Evolutionary conservation across 2,329 filamentous ascomycete species (phyloP).

Genomic region (Sarocladium strictum): DNA sequence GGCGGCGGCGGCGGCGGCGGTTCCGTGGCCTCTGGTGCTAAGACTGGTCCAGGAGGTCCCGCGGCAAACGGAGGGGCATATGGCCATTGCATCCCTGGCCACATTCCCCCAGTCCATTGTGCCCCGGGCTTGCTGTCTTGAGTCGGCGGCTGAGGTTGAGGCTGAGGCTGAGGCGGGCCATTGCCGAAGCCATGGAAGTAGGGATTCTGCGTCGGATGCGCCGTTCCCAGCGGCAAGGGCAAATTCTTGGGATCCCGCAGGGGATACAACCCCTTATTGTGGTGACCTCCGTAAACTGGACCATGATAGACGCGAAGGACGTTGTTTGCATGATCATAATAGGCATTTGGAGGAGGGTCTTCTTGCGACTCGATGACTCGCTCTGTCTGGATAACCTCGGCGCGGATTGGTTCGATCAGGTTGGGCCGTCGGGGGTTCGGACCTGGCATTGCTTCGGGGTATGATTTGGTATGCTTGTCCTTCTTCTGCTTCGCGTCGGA

Average conservation of each 20-base stretch:
- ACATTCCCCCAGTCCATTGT: neutral
- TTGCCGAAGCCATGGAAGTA: constrained; percentile 34
- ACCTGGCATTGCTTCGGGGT: constrained; percentile 21
- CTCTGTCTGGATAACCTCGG: constrained; percentile 48
- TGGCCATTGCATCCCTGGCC: constrained; percentile 3
- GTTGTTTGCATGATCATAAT: constrained; percentile 46
- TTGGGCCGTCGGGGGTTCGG: constrained; percentile 33
- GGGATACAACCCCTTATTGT: constrained; percentile 39
- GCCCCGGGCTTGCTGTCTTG: constrained; percentile 15
- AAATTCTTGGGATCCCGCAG: constrained; percentile 23
- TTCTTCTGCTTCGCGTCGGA: constrained; percentile 10
- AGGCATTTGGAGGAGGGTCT: constrained; percentile 55
- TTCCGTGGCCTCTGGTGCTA: too few relatives aligned
- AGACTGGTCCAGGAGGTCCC: neutral
- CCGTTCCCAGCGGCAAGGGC: constrained; percentile 34
- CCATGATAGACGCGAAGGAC: constrained; percentile 54
- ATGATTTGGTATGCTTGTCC: constrained; percentile 15
- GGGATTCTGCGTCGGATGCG: constrained; percentile 36
- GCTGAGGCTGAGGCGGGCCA: constrained; percentile 15
- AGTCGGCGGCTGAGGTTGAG: constrained; percentile 12
- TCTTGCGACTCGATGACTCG: constrained; percentile 45
- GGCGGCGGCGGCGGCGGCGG: neutral
- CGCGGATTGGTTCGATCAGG: constrained; percentile 40
- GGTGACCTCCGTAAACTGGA: constrained; percentile 46
- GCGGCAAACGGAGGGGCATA: constrained; percentile 14